phyloP scores from a whole-genome alignment of 2,329 filamentous ascomycete genomes.

The Pseudogymnoascus sp. region DNA sequence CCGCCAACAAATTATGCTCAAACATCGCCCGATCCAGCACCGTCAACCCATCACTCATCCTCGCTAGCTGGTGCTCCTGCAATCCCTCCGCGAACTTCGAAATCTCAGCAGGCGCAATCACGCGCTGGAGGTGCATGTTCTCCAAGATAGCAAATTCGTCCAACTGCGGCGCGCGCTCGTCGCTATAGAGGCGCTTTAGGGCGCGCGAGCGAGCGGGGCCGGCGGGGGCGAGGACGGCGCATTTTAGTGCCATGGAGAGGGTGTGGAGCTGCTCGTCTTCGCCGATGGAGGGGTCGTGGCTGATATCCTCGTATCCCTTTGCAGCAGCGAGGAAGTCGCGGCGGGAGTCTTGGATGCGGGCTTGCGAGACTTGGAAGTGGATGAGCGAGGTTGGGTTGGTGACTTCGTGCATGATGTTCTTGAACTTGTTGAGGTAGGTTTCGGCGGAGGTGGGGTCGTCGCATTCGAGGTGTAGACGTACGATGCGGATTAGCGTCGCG shows the following conservation, averaged over 20 bases:
- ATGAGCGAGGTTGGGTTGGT: slow-evolving; percentile 66
- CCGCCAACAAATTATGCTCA: slow-evolving; percentile 89
- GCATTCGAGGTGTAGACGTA: slow-evolving; percentile 87
- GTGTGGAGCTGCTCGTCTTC: slow-evolving; percentile 77
- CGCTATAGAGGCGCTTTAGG: slow-evolving; percentile 82
- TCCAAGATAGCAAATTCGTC: slow-evolving; percentile 84
- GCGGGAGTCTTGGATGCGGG: slow-evolving; percentile 86
- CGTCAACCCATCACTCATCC: slow-evolving; percentile 82
- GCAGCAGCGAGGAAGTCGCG: slow-evolving; percentile 83
- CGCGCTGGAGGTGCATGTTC: slow-evolving; percentile 92
- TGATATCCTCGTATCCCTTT: slow-evolving; percentile 81
- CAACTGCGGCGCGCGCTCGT: slow-evolving; percentile 70
- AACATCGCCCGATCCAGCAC: slow-evolving; percentile 89
- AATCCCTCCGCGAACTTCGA: slow-evolving; percentile 75
- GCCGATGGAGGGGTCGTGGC: slow-evolving; percentile 68
- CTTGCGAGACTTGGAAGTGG: slow-evolving; percentile 85
- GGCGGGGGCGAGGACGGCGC: slow-evolving; percentile 84
- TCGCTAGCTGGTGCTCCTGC: slow-evolving; percentile 81
- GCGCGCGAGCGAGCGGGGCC: slow-evolving; percentile 76
- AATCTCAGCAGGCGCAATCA: slow-evolving; percentile 76
- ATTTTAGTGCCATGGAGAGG: slow-evolving; percentile 80
- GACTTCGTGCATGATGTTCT: slow-evolving; percentile 80
- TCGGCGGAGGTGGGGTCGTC: slow-evolving; percentile 84
- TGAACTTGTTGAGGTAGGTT: slow-evolving; percentile 86
- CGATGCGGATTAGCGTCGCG: slow-evolving; percentile 84